Evolutionary conservation across 371 early-diverging fungal genomes (phyloP), one percentile per base, ranked within the genome.

Genomic region (Umbelopsis sp.): DNA sequence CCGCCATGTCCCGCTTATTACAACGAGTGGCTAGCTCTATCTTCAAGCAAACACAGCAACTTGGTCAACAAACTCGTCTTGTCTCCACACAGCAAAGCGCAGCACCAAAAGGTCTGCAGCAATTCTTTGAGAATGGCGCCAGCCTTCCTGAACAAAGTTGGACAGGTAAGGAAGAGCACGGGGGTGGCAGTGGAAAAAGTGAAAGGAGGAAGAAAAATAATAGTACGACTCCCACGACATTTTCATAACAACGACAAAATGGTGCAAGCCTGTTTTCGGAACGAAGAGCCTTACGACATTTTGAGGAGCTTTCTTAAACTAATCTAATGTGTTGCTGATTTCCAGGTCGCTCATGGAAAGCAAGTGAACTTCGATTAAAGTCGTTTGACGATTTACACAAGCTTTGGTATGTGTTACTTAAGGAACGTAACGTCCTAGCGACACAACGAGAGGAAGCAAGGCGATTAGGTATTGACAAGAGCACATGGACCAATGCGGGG

Each of bases 311-410:
- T 22, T 22, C 22, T 22, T 22, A 22, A 22, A 22, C 22, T 22
- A 22, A 22, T 22, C 22, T 22, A 22, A 22, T 22, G 22, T 22
- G 29, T 29, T 29, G 29, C 29, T 22, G 22, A 22, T 44, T 32
- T 29, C 35, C 46, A 94, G 96, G 98, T 25, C 91, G 98, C 16
- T 86, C 95, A 46, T 98, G 99, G 99, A 83, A 86, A 63, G 93
- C 94, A 10, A 86, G 89, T 50, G 98, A 97, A 79, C 87, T 98
- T 66, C 88, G 98, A 32, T 77, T 82, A 65, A 98, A 98, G 84
- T 92, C 92, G 35, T 98, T 97, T 83, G 97, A 97, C 35, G 99
- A 98, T 80, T 85, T 98, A 70, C 99, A 97, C 83, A 93, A 92
- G 78, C 84, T 98, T 72, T 98, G 99, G 99, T 93, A 91, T 74